Percentiles rank a stretch among this genome's conserved stretches.
These are phyloP conservation scores for Xylaria multiplex DNA, from an alignment of 2,329 filamentous ascomycete species.

Conservation along the genomic window DNA sequence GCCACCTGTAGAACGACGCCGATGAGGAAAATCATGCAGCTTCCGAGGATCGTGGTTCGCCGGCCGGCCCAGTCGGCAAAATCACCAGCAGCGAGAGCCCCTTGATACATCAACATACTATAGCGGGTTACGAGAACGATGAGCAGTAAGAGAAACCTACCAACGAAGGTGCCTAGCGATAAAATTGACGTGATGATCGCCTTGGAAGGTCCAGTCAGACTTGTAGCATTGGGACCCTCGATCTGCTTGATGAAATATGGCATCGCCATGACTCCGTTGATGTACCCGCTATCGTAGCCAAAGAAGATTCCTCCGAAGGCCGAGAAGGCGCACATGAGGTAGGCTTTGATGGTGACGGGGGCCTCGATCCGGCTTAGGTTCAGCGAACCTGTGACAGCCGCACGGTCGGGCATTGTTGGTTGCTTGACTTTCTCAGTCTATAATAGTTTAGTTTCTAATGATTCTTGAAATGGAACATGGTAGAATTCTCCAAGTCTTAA, in stretches of 20 bases:
- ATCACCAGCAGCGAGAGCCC: slow-evolving; percentile 80
- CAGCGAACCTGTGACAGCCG: slow-evolving; percentile 52
- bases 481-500: neutral
- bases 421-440: slow-evolving; percentile 6
- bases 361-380: slow-evolving; percentile 67
- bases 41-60: slow-evolving; percentile 75
- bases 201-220: slow-evolving; percentile 55
- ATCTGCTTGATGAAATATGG: slow-evolving; percentile 49
- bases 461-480: neutral
- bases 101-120: slow-evolving; percentile 28
- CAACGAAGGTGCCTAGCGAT: slow-evolving; percentile 81
- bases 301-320: slow-evolving; percentile 54
- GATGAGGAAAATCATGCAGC: slow-evolving; percentile 75
- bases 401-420: slow-evolving; percentile 47
- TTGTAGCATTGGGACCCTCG: slow-evolving; percentile 48
- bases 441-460: neutral
- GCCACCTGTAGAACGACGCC: slow-evolving; percentile 75
- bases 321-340: slow-evolving; percentile 50
- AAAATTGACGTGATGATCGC: slow-evolving; percentile 79
- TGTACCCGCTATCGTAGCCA: slow-evolving; percentile 55
- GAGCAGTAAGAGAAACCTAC: slow-evolving; percentile 27
- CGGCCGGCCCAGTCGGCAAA: slow-evolving; percentile 79
- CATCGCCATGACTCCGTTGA: slow-evolving; percentile 54
- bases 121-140: neutral
- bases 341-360: slow-evolving; percentile 66